Percentiles rank a stretch among this genome's conserved stretches.
Conservation (phyloP, 169 alveolate genomes). For the Plasmodium chabaudi region DNA sequence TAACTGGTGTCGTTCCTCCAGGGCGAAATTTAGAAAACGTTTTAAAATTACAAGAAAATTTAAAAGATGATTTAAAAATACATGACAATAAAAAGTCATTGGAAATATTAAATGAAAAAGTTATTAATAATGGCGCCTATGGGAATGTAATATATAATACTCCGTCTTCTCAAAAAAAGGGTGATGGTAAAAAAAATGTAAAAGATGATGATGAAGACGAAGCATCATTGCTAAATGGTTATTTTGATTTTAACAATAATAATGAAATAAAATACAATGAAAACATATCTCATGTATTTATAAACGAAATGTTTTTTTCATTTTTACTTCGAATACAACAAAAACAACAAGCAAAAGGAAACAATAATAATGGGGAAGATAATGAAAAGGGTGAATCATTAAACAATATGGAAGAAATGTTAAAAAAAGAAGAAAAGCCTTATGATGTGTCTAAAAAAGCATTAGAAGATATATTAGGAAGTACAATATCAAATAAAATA, state of each 20-base stretch:
- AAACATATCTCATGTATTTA: slow-evolving; percentile 72
- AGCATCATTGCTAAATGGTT: slow-evolving; percentile 2
- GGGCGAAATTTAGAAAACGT: slow-evolving; percentile 76
- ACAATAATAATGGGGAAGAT: background rate
- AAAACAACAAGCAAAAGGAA: background rate
- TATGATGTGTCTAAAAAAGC: slow-evolving; percentile 64
- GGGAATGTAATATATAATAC: background rate
- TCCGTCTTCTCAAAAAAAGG: background rate
- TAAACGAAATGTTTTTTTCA: slow-evolving; percentile 73
- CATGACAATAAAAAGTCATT: slow-evolving; percentile 24
- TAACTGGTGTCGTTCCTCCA: slow-evolving; percentile 75
- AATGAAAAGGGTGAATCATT: slow-evolving; percentile 16
- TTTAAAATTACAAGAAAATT: slow-evolving; percentile 50
- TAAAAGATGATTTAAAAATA: slow-evolving; percentile 59
- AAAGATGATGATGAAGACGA: slow-evolving; percentile 13
- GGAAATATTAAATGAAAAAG: slow-evolving; percentile 10
- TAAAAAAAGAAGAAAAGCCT: slow-evolving; percentile 60
- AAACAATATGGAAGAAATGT: slow-evolving; percentile 33
- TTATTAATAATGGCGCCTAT: slow-evolving; percentile 1
- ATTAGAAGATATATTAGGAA: slow-evolving; percentile 66
- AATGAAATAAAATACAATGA: slow-evolving; percentile 44
- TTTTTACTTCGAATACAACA: slow-evolving; percentile 55
- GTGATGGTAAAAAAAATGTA: slow-evolving; percentile 4
- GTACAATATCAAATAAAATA: slow-evolving; percentile 35
- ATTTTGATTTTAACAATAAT: slow-evolving; percentile 26